Base-by-base conservation (phyloP, 2,329 filamentous ascomycete species). In the Iodosphaeria phyllophila region DNA sequence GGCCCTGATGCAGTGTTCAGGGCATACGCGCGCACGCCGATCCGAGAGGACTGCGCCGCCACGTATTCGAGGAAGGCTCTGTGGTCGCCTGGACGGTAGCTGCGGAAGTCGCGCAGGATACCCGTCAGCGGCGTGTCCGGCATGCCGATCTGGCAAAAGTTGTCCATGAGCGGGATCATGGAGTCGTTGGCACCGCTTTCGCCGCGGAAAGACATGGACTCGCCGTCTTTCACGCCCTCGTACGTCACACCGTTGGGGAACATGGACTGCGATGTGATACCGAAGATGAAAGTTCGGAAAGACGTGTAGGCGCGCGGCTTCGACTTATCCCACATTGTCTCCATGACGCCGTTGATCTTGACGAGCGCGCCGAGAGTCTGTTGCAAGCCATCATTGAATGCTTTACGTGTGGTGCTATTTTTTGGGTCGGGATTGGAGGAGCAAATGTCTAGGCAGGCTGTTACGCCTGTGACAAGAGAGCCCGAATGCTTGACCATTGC, bases 271-370 rank as follows among this genome's bases (percentile, higher is more conserved):
- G 69, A 76, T 2, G 82, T 91, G 50, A 93, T 92, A 38, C 86
- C 86, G 43, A 92, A 92, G 54, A 93, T 93, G 58, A 93, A 93
- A 8, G 86, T 92, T 20, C 84, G 76, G 66, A 92, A 93, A 37
- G 68, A 75, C 30, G 77, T 80, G 54, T 93, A 93, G 36, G 82
- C 69, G 11, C 64, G 62, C 3, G 84, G 84, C 38, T 78, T 77
- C 28, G 78, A 89, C 48, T 83, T 79, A 31, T 63, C 64, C 86
- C 84, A 93, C 86, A 95, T 95, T 13, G 57, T 64, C 45, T 89
- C 80, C 80, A 91, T 91, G 32, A 74, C 72, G 16, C 51, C 54
- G 47, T 89, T 84, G 38, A 91, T 77, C 36, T 67, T 69, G 29
- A 55, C 57, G 52, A 82, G 63, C 0, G 73, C 64, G 1, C 48